A percentile compares a stretch with the other conserved stretches of the same genome.
phyloP scores from a whole-genome alignment of 345 rosid genomes.

The Acer yangbiense region DNA sequence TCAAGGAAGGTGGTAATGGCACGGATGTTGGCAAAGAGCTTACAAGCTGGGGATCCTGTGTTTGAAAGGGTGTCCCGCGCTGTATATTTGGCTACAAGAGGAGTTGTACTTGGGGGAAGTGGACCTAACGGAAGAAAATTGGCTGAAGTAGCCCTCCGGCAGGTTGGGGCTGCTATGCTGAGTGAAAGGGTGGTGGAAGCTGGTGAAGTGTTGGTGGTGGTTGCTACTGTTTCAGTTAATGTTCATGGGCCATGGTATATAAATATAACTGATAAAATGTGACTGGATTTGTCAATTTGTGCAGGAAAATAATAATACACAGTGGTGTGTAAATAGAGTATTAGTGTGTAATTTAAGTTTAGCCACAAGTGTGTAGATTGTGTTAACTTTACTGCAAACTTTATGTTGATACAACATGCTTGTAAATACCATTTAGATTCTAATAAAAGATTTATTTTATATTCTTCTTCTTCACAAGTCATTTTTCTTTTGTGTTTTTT shows the following conservation, averaged over 20 bases:
- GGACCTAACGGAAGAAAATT: constrained; percentile 54
- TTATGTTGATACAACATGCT: not conserved
- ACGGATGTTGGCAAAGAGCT: constrained; percentile 69
- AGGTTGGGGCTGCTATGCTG: constrained; percentile 58
- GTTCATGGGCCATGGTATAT: constrained; percentile 78
- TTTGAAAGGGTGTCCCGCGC: constrained; percentile 70
- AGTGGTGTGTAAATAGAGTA: constrained; percentile 7
- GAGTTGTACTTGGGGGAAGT: constrained; percentile 65
- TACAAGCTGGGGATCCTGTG: constrained; percentile 76
- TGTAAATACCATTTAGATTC: not conserved
- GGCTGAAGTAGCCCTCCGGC: constrained; percentile 58
- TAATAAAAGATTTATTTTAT: no score
- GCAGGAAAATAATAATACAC: not conserved
- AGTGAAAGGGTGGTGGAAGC: constrained; percentile 60
- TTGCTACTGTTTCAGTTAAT: constrained; percentile 57
- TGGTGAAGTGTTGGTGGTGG: constrained; percentile 58
- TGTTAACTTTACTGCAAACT: not conserved
- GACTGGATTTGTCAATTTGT: constrained; percentile 11
- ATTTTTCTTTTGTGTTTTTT: no score
- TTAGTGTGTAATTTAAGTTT: not conserved
- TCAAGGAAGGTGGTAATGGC: constrained; percentile 60
- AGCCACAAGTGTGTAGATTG: constrained; percentile 16
- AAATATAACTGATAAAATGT: constrained; percentile 39
- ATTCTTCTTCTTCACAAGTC: not conserved
- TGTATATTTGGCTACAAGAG: constrained; percentile 65